A percentile compares a stretch with the other conserved stretches of the same genome.
Evolutionary conservation across 441 rosid species (phyloP).

Genomic region (Euphorbia schlechtendalii): DNA sequence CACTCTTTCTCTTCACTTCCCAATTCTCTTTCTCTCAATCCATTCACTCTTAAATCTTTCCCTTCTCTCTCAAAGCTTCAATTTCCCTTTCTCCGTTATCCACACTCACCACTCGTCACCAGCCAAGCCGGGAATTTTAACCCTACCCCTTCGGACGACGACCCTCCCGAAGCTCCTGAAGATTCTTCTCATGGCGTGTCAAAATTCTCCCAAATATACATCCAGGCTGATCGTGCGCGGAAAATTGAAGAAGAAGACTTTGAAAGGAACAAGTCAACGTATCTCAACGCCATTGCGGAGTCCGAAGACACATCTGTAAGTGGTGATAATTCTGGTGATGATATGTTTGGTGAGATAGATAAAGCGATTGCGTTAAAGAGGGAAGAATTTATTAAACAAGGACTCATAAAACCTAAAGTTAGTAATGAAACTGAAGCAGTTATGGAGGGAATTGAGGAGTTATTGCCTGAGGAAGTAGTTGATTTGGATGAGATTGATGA

Average conservation of each 20-base stretch:
- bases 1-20: conserved; percentile 25
- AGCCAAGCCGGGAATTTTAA: conserved; percentile 45
- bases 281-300: conserved; percentile 72
- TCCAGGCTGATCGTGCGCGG: conserved; percentile 68
- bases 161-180: conserved; percentile 87
- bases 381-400: conserved; percentile 69
- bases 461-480: conserved; percentile 65
- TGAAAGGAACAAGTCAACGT: conserved; percentile 52
- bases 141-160: conserved; percentile 65
- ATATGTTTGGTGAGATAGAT: conserved; percentile 78
- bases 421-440: conserved; percentile 22
- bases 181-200: conserved; percentile 76
- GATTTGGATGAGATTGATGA: conserved; percentile 83
- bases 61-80: conserved; percentile 21
- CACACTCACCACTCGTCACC: conserved; percentile 22
- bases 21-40: conserved; percentile 27
- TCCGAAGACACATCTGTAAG: conserved; percentile 37
- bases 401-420: conserved; percentile 44
- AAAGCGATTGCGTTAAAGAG: conserved; percentile 78
- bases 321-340: conserved; percentile 35
- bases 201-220: conserved; percentile 64
- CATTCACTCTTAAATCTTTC: conserved; percentile 21
- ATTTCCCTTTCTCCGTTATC: conserved; percentile 9
- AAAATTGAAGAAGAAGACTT: conserved; percentile 68
- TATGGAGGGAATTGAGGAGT: conserved; percentile 40